These are phyloP conservation scores for Xylariales sp. DNA, from an alignment of 2,329 filamentous ascomycete genomes.

Conservation along the genomic window DNA sequence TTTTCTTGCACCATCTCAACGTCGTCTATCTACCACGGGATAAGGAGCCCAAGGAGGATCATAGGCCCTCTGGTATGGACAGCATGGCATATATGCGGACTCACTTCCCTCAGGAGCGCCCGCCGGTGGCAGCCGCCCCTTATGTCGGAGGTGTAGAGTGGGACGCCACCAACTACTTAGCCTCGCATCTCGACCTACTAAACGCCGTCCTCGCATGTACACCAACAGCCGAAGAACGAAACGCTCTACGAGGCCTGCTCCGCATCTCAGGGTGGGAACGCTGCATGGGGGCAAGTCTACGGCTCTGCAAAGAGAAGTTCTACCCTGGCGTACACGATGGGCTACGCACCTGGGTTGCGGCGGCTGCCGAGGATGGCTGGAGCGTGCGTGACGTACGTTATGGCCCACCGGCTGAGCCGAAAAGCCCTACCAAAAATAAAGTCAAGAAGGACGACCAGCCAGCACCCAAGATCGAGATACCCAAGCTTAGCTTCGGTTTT, in stretches of 20 bases:
- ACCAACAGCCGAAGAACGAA: slow-evolving; percentile 76
- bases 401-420: slow-evolving; percentile 65
- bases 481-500: slow-evolving; percentile 63
- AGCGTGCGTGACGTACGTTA: slow-evolving; percentile 82
- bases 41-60: slow-evolving; percentile 50
- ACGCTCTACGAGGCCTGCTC: slow-evolving; percentile 80
- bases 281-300: slow-evolving; percentile 83
- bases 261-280: slow-evolving; percentile 91
- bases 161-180: slow-evolving; percentile 97
- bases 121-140: slow-evolving; percentile 91
- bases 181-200: slow-evolving; percentile 89
- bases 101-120: slow-evolving; percentile 86
- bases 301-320: slow-evolving; percentile 97
- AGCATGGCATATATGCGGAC: slow-evolving; percentile 71
- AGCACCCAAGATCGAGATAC: slow-evolving; percentile 71
- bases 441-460: slow-evolving; percentile 61
- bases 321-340: slow-evolving; percentile 92
- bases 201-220: slow-evolving; percentile 90
- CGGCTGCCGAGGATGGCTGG: slow-evolving; percentile 89
- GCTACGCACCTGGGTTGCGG: slow-evolving; percentile 88
- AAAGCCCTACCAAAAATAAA: slow-evolving; percentile 59
- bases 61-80: slow-evolving; percentile 53
- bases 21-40: slow-evolving; percentile 75
- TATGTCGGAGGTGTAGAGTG: slow-evolving; percentile 98
- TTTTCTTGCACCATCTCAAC: slow-evolving; percentile 95